These are phyloP conservation scores for Closterium sp. DNA, from an alignment of 139 green algal genomes.

Conservation along the genomic window DNA sequence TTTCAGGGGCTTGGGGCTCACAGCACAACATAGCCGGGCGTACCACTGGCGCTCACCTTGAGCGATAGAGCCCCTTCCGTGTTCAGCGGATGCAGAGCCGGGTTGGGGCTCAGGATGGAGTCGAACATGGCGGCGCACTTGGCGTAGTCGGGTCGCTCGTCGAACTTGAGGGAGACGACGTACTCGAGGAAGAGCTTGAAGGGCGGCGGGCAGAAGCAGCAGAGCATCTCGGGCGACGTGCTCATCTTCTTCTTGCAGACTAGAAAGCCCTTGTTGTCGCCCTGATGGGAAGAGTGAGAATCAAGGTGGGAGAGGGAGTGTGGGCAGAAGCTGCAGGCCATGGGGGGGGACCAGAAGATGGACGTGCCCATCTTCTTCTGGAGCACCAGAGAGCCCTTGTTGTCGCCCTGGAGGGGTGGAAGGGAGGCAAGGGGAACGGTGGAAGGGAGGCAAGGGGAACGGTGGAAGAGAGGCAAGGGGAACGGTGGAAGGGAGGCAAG, in stretches of 20 bases:
- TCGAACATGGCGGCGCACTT: slow-evolving; percentile 83
- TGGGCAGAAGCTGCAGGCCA: not conserved
- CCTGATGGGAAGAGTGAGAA: slow-evolving; percentile 60
- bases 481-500: no score
- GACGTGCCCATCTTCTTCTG: no score
- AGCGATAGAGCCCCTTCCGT: slow-evolving; percentile 54
- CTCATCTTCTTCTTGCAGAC: slow-evolving; percentile 99
- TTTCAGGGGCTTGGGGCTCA: not conserved
- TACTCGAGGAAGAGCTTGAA: slow-evolving; percentile 90
- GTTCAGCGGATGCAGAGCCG: slow-evolving; percentile 73
- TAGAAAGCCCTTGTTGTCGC: slow-evolving; percentile 97
- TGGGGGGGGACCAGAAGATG: no score
- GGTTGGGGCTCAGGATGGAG: slow-evolving; percentile 77
- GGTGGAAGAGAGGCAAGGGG: no score
- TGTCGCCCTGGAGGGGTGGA: not conserved
- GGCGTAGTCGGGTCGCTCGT: slow-evolving; percentile 92
- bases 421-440: not conserved
- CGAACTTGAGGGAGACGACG: slow-evolving; percentile 96
- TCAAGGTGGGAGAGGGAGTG: no score
- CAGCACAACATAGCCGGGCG: not conserved
- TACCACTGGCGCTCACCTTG: not conserved
- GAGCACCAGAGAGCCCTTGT: not conserved
- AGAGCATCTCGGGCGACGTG: slow-evolving; percentile 89
- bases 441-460: no score
- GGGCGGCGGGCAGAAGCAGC: slow-evolving; percentile 86